Percentiles rank a stretch among this genome's conserved stretches.
phyloP scores from a whole-genome alignment of 148 eudicot genomes.

The Chenopodium album region DNA sequence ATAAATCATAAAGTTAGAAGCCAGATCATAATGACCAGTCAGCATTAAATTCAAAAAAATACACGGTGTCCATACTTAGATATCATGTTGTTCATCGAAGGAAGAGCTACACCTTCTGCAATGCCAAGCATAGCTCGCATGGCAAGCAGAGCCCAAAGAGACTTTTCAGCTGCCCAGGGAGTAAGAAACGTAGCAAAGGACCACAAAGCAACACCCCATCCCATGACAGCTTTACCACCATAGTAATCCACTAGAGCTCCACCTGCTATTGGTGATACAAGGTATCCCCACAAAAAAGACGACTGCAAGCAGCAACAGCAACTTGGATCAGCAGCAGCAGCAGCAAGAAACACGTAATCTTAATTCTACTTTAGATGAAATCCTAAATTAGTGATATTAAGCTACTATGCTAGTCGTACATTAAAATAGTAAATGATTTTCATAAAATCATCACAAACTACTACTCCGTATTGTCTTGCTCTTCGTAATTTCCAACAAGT shows the following conservation, averaged over 20 bases:
- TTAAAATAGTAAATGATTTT: not conserved
- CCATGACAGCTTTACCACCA: conserved; percentile 85
- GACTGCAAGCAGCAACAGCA: conserved; percentile 62
- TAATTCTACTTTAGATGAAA: not conserved
- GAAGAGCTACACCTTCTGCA: conserved; percentile 98
- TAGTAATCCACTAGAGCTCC: conserved; percentile 88
- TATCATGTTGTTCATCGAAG: conserved; percentile 93
- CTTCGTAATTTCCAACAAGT: not conserved
- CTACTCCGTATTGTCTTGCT: not conserved
- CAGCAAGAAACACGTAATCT: not conserved
- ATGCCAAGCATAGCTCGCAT: conserved; percentile 73
- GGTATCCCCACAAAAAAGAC: conserved; percentile 95
- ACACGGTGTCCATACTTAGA: conserved; percentile 46
- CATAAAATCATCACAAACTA: not conserved
- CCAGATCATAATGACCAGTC: not conserved
- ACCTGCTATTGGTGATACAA: conserved; percentile 86
- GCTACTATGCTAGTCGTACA: not conserved
- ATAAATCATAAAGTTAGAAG: not conserved
- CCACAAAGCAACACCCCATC: conserved; percentile 93
- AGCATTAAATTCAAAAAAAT: not conserved
- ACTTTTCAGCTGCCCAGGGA: conserved; percentile 90
- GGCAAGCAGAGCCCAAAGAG: conserved; percentile 65
- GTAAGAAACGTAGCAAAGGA: conserved; percentile 85
- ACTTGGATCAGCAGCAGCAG: conserved; percentile 33
- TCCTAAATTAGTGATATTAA: not conserved